phyloP scores from a whole-genome alignment of 2,329 filamentous ascomycete genomes.

The Coniochaeta sp. region DNA sequence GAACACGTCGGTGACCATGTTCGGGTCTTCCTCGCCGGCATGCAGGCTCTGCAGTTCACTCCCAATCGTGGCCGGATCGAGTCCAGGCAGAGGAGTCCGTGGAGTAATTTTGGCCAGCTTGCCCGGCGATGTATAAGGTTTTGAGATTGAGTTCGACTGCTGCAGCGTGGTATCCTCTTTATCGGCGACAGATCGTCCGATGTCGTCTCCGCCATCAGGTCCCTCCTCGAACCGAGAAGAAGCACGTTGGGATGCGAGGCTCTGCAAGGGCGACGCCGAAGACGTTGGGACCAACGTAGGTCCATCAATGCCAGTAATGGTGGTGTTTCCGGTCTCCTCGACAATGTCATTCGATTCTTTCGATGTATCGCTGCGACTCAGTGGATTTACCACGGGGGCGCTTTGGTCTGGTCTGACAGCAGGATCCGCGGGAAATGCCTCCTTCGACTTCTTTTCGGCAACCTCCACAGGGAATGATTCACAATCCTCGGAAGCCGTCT shows the following conservation, averaged over 20 bases:
- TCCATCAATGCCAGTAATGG: not conserved
- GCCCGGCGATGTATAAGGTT: not conserved
- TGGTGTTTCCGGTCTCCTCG: not conserved
- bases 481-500: no score
- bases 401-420: not conserved
- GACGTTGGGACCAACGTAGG: not conserved
- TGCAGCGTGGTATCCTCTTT: not conserved
- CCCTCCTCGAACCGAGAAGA: not conserved
- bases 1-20: no score
- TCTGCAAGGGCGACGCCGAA: not conserved
- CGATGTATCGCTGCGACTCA: not conserved
- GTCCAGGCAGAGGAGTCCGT: not conserved
- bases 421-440: not conserved
- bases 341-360: not conserved
- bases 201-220: not conserved
- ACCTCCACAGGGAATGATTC: no score
- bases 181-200: not conserved
- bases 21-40: not conserved
- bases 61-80: not conserved
- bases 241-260: not conserved
- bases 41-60: not conserved
- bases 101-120: not conserved
- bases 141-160: not conserved
- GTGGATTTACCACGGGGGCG: not conserved
- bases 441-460: not conserved